Base-by-base conservation (phyloP, 139 green algal genomes). In the Chloropicon primus region DNA sequence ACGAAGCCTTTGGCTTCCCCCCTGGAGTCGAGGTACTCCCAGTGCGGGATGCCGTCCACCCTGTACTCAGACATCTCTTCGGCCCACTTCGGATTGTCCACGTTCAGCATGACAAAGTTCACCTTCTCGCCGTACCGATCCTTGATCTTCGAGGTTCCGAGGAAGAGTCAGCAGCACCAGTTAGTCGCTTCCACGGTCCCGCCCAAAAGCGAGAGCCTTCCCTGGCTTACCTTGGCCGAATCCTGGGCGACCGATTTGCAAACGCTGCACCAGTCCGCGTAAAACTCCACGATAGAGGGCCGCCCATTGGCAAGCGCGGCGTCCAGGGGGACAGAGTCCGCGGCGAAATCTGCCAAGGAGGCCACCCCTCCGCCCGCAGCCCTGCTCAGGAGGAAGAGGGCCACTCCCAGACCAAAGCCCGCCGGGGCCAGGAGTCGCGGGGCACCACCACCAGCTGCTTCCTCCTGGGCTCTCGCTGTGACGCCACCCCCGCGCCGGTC, bases 51-150 rank as follows among this genome's bases (percentile, higher is more conserved):
- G 76, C 94, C 94, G 2, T 87, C 82, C 1, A 98, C 94, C 17
- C 87, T 79, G 76, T 96, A 98, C 83, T 98, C 89, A 3, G 84
- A 62, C 17, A 91, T 78, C 79, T 96, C 89, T 0, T 71, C 73
- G 1, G 26, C 53, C 85, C 86, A 89, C 76, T 86, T 96, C 27
- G 82, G 79, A 87, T 98, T 99, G n/a, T 99, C 95, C 22, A 99
- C 89, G 85, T 99, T 98, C 1, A 99, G 85, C 86, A 96, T 92
- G 24, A 98, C 95, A 84, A 97, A 98, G 83, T 99, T 99, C 2
- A 99, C 87, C 21, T 82, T 26, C 26, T 86, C 41, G 5, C 41
- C 41, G 41, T 62, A 62, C 41, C 41, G 41, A 5, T 62, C 41
- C 17, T 62, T 62, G 41, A 62, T 62, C 41, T 62, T 5, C 10